phyloP scores from a whole-genome alignment of 1,139 yeast species.

The Protomyces lactucae-debilis region DNA sequence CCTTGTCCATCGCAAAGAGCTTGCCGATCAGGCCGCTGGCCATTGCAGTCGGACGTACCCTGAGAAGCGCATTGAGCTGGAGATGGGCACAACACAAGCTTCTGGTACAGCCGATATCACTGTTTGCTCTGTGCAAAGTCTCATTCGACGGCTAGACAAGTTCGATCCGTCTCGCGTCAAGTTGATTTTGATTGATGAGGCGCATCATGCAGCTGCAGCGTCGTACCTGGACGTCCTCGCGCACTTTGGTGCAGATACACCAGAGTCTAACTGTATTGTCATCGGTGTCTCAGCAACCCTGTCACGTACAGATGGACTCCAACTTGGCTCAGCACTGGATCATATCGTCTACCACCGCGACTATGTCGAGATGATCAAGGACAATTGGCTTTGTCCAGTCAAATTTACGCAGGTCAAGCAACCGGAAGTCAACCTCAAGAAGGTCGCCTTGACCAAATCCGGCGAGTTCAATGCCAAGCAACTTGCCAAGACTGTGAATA shows the following conservation, averaged over 20 bases:
- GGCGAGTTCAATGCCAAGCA: slow-evolving; percentile 56
- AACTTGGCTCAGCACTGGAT: slow-evolving; percentile 61
- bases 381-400: slow-evolving; percentile 48
- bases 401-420: slow-evolving; percentile 56
- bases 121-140: slow-evolving; percentile 71
- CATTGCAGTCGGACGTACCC: slow-evolving; percentile 53
- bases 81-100: slow-evolving; percentile 56
- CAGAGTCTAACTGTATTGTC: slow-evolving; percentile 50
- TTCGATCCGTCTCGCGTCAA: slow-evolving; percentile 60
- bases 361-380: slow-evolving; percentile 5
- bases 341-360: slow-evolving; percentile 68
- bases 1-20: slow-evolving; percentile 75
- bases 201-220: slow-evolving; percentile 82
- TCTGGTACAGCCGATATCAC: slow-evolving; percentile 54
- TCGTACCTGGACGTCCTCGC: slow-evolving; percentile 58
- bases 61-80: slow-evolving; percentile 54
- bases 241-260: slow-evolving; percentile 50
- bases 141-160: slow-evolving; percentile 50
- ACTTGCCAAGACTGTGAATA: slow-evolving; percentile 55
- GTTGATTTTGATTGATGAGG: slow-evolving; percentile 80
- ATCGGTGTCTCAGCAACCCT: slow-evolving; percentile 88
- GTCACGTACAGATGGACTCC: slow-evolving; percentile 59
- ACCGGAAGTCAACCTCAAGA: slow-evolving; percentile 39
- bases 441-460: slow-evolving; percentile 37
- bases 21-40: slow-evolving; percentile 63